A percentile compares a stretch with the other conserved stretches of the same genome.
These are phyloP conservation scores for Aspergillus cejpii DNA, from an alignment of 2,329 filamentous ascomycete species.

Conservation along the genomic window DNA sequence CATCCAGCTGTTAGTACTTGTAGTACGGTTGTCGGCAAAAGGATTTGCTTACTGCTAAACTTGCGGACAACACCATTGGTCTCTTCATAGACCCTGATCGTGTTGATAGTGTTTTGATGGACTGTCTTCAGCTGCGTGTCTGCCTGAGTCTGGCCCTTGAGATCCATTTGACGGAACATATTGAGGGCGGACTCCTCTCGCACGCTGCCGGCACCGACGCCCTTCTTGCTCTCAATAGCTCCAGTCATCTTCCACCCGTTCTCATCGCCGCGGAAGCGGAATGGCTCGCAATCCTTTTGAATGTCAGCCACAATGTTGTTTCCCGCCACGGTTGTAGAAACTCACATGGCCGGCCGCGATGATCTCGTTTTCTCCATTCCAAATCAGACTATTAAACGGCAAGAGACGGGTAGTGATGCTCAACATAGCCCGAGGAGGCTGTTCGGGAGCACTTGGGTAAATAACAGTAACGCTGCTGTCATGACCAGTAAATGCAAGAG, in stretches of 20 bases:
- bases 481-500: conserved; percentile 88
- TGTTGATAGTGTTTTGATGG: conserved; percentile 94
- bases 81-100: conserved; percentile 67
- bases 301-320: background rate
- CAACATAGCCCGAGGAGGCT: conserved; percentile 82
- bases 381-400: conserved; percentile 87
- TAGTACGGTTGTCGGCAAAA: background rate
- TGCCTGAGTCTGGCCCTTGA: conserved; percentile 86
- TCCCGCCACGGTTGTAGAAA: background rate
- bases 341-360: conserved; percentile 82
- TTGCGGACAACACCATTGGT: conserved; percentile 60
- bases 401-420: conserved; percentile 84
- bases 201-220: conserved; percentile 51
- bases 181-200: conserved; percentile 90
- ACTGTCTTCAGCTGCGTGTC: conserved; percentile 92
- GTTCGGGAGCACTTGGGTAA: conserved; percentile 84
- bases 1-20: conserved; percentile 16
- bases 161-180: conserved; percentile 98
- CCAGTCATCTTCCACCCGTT: conserved; percentile 78
- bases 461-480: conserved; percentile 96
- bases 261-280: conserved; percentile 74
- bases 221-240: conserved; percentile 68
- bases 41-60: conserved; percentile 68
- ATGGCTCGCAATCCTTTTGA: conserved; percentile 65
- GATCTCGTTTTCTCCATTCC: conserved; percentile 87